phyloP scores from a whole-genome alignment of 495 filamentous ascomycete species.

The Neurospora sp. region DNA sequence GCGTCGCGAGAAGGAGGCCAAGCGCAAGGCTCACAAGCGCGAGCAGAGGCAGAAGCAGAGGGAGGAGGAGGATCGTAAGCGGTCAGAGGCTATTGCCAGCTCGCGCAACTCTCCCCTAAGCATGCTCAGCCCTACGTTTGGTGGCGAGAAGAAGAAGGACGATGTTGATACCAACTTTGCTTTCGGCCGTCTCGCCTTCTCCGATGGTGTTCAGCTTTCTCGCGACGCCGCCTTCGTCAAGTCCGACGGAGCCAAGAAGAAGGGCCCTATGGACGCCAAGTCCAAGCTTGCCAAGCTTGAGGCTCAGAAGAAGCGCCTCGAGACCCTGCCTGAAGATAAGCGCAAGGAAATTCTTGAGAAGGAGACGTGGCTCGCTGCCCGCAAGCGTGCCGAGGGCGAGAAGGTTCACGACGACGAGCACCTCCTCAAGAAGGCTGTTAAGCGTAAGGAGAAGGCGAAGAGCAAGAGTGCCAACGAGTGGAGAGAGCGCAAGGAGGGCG shows the following conservation, averaged over 20 bases:
- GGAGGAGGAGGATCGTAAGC: conserved; percentile 59
- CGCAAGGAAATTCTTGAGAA: conserved; percentile 81
- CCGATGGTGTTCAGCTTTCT: conserved; percentile 69
- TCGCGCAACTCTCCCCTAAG: conserved; percentile 45
- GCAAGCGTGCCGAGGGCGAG: conserved; percentile 81
- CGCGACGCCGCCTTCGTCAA: conserved; percentile 52
- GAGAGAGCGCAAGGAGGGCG: conserved; percentile 68
- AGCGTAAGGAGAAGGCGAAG: conserved; percentile 83
- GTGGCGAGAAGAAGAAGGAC: conserved; percentile 11
- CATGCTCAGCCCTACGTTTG: conserved; percentile 46
- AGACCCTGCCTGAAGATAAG: conserved; percentile 62
- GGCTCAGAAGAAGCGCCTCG: conserved; percentile 61
- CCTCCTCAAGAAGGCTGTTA: conserved; percentile 89
- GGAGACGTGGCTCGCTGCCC: conserved; percentile 85
- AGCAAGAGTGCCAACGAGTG: conserved; percentile 84
- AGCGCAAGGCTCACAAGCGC: conserved; percentile 80
- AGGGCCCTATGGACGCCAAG: conserved; percentile 70
- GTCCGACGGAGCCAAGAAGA: conserved; percentile 40
- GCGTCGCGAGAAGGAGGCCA: conserved; percentile 73
- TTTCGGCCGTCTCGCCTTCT: conserved; percentile 80
- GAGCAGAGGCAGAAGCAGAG: conserved; percentile 62
- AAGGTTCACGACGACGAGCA: conserved; percentile 79
- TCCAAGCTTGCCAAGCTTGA: conserved; percentile 61
- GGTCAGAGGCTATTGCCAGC: conserved; percentile 58
- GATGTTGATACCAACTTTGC: conserved; percentile 50